Base-by-base conservation (phyloP, 2,329 filamentous ascomycete species). In the Verticillium nubilum region DNA sequence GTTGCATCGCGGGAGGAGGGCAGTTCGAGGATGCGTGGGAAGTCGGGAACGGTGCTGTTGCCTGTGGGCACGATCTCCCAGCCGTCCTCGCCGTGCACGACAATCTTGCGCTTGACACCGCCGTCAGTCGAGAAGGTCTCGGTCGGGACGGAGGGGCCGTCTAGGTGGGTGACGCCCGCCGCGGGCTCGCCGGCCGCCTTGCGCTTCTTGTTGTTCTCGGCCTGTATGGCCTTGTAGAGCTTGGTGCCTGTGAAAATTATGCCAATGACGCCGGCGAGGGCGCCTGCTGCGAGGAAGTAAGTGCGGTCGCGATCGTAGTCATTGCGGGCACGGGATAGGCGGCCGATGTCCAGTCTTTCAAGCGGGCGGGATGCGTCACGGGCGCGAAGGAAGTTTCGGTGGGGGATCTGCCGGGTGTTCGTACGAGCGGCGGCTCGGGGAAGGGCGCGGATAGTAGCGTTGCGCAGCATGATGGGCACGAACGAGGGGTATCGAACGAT, bases 41-140 rank as follows among this genome's bases (percentile, higher is more conserved):
- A 96, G 58, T 84, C 81, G 1, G 91, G 88, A 3, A 97, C 85
- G n/a, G 86, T 88, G 65, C 81, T 87, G 65, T 93, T 92, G 15
- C 92, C 92, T 0, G 92, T 96, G 17, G 89, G 83, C 0, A 96
- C 87, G 52, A 95, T 79, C 69, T 95, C 90, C 53, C 83, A 80
- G 50, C 88, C 88, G 15, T 89, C 80, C n/a, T 84, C 82, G 62
- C 88, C 86, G 61, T 87, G 86, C 1, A 89, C 72, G 15, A 89
- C 81, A 1, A 85, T 75, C 70, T 84, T 85, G 67, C 82, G 78
- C 70, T 77, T 78, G 61, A 76, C 76, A 35, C 80, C 80, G 19
- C 74, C 76, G 62, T 82, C 76, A 13, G 74, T 78, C 62, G 74
- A 78, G 67, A 84, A 81, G 0, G 76, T 75, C 59, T 80, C 75